Evolutionary conservation across 345 rosid genomes (phyloP).

Genomic region (Arabis alpina): DNA sequence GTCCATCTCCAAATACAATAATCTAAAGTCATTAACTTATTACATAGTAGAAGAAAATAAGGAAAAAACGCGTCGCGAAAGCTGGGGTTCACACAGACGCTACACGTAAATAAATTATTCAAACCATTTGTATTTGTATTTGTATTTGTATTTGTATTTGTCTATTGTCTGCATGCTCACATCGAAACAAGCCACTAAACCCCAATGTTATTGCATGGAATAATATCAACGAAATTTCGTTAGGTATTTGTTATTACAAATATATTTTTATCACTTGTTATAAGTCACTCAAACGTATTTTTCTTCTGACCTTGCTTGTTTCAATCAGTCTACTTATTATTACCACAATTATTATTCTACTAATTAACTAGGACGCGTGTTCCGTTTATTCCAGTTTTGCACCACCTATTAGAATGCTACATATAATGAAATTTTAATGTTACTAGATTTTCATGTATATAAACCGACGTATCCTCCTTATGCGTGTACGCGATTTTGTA

Average conservation of each 20-base stretch:
- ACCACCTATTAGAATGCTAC: neutral
- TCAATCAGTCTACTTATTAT: too few relatives aligned
- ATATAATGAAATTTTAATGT: neutral
- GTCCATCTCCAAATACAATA: neutral
- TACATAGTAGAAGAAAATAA: neutral
- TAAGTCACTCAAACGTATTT: too few relatives aligned
- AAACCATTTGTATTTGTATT: neutral
- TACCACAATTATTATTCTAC: too few relatives aligned
- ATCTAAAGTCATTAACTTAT: too few relatives aligned
- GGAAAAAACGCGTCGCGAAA: slow-evolving; percentile 32
- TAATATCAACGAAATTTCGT: too few relatives aligned
- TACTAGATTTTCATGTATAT: neutral
- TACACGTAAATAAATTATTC: slow-evolving; percentile 10
- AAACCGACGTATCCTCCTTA: slow-evolving; percentile 25
- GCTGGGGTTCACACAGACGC: slow-evolving; percentile 32
- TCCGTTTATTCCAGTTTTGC: neutral
- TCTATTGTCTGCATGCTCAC: slow-evolving; percentile 10
- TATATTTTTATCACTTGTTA: too few relatives aligned
- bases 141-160: neutral
- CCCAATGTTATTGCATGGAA: neutral
- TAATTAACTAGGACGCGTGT: too few relatives aligned
- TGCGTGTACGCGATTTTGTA: slow-evolving; percentile 35
- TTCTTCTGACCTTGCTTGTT: too few relatives aligned
- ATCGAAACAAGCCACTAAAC: slow-evolving; percentile 33
- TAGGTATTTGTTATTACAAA: too few relatives aligned